Conservation (phyloP, 192 early-diverging fungal species). For the Linnemannia elongata region DNA sequence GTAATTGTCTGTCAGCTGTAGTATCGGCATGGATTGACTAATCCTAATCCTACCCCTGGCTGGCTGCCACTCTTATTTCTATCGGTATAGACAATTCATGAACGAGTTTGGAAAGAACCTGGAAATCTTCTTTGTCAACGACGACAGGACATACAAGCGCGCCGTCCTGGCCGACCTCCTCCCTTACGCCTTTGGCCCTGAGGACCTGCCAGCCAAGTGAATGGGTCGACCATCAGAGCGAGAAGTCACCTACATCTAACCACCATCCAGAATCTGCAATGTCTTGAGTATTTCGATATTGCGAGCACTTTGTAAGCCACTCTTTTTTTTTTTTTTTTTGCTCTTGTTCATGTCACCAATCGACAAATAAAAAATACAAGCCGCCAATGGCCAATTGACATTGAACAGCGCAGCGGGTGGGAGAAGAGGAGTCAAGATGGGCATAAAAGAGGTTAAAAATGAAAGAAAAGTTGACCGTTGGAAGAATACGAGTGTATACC, state of each 20-base stretch:
- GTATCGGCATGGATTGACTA: background rate
- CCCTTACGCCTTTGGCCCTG: constrained; percentile 54
- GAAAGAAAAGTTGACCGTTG: background rate
- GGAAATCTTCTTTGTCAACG: constrained; percentile 55
- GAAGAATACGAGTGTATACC: background rate
- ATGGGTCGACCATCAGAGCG: background rate
- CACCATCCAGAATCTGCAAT: background rate
- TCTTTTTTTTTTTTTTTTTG: background rate
- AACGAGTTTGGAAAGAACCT: constrained; percentile 58
- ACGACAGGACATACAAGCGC: constrained; percentile 53
- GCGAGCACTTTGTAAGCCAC: background rate
- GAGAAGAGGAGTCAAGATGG: background rate
- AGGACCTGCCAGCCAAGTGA: constrained; percentile 39
- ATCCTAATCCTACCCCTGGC: background rate
- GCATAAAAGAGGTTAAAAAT: background rate
- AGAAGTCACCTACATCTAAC: background rate
- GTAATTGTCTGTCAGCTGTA: background rate
- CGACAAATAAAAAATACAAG: background rate
- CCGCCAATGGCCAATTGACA: background rate
- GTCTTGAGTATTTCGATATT: background rate
- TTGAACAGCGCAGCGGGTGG: background rate
- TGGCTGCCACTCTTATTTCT: background rate
- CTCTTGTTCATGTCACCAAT: background rate
- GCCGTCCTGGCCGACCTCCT: constrained; percentile 45
- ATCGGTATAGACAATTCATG: constrained; percentile 50